Conservation (phyloP, 441 rosid genomes). For the Erysimum cheiri region DNA sequence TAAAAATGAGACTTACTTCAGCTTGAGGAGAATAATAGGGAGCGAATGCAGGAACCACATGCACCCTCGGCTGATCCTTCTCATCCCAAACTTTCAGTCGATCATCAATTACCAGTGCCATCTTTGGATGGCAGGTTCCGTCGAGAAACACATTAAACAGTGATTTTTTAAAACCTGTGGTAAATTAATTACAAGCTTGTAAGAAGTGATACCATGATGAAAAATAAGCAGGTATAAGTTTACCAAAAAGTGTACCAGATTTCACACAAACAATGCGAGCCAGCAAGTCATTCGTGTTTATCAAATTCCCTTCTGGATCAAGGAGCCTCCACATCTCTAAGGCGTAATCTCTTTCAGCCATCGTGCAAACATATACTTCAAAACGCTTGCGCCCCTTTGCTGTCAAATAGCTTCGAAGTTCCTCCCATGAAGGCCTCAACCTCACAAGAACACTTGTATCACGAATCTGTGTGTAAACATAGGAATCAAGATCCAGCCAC, state of each 20-base stretch:
- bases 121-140: constrained; percentile 92
- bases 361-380: constrained; percentile 99
- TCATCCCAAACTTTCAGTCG: constrained; percentile 98
- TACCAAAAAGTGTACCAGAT: constrained; percentile 61
- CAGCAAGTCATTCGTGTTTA: constrained; percentile 73
- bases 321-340: constrained; percentile 99
- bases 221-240: constrained; percentile 30
- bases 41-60: constrained; percentile 98
- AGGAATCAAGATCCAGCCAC: constrained; percentile 11
- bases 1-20: constrained; percentile 61
- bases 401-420: constrained; percentile 87
- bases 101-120: constrained; percentile 97
- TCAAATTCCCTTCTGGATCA: constrained; percentile 96
- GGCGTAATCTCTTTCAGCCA: constrained; percentile 99
- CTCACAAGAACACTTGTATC: constrained; percentile 99
- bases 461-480: constrained; percentile 60
- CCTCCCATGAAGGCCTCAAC: constrained; percentile 99
- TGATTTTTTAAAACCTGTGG: constrained; percentile 76
- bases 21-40: constrained; percentile 98
- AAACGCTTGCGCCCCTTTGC: constrained; percentile 99
- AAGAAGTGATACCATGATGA: constrained; percentile 22
- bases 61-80: constrained; percentile 96
- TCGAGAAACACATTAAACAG: constrained; percentile 84
- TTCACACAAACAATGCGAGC: constrained; percentile 95
- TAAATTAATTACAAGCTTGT: constrained; percentile 32